A percentile compares a stretch with the other conserved stretches of the same genome.
These are phyloP conservation scores for Irpex sp. DNA, from an alignment of 1,284 basidiomycete genomes.

Conservation along the genomic window DNA sequence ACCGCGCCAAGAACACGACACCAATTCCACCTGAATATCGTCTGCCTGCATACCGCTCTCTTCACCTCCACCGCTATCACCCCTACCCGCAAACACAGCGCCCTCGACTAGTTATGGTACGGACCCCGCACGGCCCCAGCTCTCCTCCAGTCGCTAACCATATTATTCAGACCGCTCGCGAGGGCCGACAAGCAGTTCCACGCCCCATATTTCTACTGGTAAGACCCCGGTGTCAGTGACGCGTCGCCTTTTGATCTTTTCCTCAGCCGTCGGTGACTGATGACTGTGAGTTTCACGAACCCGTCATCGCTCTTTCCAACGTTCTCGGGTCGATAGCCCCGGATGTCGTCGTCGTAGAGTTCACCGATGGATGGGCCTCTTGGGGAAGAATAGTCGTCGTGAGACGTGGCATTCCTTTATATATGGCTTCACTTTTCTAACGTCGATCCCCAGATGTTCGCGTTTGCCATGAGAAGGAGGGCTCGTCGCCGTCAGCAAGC, in stretches of 20 bases:
- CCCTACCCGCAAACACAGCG: background rate
- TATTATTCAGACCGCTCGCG: background rate
- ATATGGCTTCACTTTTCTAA: background rate
- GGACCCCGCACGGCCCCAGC: background rate
- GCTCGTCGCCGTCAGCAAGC: background rate
- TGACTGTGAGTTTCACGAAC: background rate
- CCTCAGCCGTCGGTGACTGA: background rate
- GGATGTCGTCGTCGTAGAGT: background rate
- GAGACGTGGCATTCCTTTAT: background rate
- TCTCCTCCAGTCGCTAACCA: background rate
- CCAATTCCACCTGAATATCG: background rate
- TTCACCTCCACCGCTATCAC: background rate
- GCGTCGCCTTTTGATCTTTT: background rate
- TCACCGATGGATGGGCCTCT: background rate
- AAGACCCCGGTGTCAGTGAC: background rate
- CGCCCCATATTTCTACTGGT: background rate
- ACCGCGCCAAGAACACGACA: background rate
- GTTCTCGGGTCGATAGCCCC: background rate
- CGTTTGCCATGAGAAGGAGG: background rate
- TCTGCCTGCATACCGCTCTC: background rate
- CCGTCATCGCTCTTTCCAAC: background rate
- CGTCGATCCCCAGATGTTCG: background rate
- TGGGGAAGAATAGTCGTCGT: background rate
- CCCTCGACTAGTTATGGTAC: background rate
- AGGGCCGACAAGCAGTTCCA: background rate